Percentiles rank a stretch among this genome's conserved stretches.
phyloP scores from a whole-genome alignment of 257 asterid genomes.

The Nicotiana paniculata region DNA sequence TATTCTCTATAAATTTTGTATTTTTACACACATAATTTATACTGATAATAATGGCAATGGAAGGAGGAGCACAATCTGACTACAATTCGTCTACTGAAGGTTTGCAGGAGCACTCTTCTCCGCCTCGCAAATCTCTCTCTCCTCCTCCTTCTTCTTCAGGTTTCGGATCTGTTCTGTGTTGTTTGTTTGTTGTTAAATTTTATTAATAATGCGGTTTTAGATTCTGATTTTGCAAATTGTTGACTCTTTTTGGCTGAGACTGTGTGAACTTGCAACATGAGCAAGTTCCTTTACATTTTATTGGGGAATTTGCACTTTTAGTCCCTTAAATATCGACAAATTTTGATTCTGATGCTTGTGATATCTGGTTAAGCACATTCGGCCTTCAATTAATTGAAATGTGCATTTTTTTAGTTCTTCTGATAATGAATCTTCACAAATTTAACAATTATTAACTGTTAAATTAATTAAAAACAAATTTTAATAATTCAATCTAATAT shows the following conservation, averaged over 20 bases:
- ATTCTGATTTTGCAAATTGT: background rate
- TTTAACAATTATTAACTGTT: no score
- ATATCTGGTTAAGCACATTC: no score
- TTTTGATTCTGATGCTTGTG: no score
- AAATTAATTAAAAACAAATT: no score
- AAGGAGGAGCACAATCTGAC: background rate
- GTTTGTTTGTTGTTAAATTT: background rate
- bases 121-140: conserved; percentile 5
- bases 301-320: no score
- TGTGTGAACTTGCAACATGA: background rate
- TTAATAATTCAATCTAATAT: no score
- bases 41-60: conserved; percentile 4
- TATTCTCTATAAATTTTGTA: background rate
- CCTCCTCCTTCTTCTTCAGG: background rate
- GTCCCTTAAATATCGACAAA: no score
- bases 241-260: background rate
- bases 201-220: background rate
- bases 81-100: conserved; percentile 2
- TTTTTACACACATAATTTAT: background rate
- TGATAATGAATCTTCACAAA: no score
- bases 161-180: background rate
- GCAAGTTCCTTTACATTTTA: background rate
- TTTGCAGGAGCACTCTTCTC: background rate
- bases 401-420: no score
- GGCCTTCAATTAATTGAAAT: no score